Conservation (phyloP, 805 yeast species). For the Candida saitoana region DNA sequence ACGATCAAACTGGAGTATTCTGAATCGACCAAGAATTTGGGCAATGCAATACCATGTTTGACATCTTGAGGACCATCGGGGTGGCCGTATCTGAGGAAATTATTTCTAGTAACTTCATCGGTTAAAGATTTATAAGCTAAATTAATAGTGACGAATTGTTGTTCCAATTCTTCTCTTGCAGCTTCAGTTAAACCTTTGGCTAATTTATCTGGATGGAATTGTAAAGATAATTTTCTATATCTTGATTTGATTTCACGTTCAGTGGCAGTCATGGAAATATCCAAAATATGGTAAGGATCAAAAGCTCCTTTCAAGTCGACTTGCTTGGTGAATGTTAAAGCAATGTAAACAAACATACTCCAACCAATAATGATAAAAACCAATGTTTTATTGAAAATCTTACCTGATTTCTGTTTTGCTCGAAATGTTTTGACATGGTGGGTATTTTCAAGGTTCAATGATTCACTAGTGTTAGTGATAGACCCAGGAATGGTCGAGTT, state of each 20-base stretch:
- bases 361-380: slow-evolving; percentile 51
- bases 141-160: slow-evolving; percentile 72
- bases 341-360: slow-evolving; percentile 45
- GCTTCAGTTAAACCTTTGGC: slow-evolving; percentile 56
- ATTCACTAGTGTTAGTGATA: slow-evolving; percentile 27
- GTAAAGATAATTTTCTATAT: slow-evolving; percentile 82
- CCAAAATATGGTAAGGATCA: slow-evolving; percentile 89
- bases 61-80: slow-evolving; percentile 96
- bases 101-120: slow-evolving; percentile 79
- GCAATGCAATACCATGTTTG: slow-evolving; percentile 91
- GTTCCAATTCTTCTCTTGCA: slow-evolving; percentile 60
- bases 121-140: slow-evolving; percentile 95
- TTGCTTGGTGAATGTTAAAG: slow-evolving; percentile 36
- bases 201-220: slow-evolving; percentile 91
- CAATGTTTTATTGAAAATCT: slow-evolving; percentile 36
- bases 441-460: slow-evolving; percentile 29
- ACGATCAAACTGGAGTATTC: slow-evolving; percentile 64
- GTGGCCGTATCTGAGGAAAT: slow-evolving; percentile 84
- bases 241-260: slow-evolving; percentile 77
- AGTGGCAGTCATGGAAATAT: slow-evolving; percentile 59
- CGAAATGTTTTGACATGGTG: slow-evolving; percentile 22
- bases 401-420: slow-evolving; percentile 21
- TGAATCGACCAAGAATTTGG: slow-evolving; percentile 85
- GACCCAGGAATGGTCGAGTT: slow-evolving; percentile 28
- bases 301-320: slow-evolving; percentile 51